Evolutionary conservation across 202 grass and related monocot species (phyloP).

Genomic region (Brachypodium distachyon): DNA sequence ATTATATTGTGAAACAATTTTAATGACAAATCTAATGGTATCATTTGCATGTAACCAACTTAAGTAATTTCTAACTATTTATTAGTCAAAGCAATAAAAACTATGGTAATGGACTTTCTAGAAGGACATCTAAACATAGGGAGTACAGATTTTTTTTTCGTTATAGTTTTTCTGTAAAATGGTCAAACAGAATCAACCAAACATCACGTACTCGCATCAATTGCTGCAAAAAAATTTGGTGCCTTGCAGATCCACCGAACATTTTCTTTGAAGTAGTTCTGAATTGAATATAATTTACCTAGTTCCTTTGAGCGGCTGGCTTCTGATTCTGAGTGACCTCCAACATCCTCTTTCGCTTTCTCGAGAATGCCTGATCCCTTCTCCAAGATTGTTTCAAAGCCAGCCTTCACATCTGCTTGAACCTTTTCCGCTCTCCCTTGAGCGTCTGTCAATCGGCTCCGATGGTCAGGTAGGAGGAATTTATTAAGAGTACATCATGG

Average conservation of each 20-base stretch:
- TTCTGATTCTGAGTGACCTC: conserved; percentile 21
- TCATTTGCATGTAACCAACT: too few species aligned
- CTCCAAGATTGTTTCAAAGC: conserved; percentile 24
- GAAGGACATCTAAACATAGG: too few species aligned
- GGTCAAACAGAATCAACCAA: neutral
- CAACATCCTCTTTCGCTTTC: conserved; percentile 28
- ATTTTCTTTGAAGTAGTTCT: conserved; percentile 10
- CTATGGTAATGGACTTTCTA: too few species aligned
- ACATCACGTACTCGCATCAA: neutral
- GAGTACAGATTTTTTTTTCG: too few species aligned
- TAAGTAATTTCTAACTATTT: too few species aligned
- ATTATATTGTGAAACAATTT: too few species aligned
- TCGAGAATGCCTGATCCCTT: conserved; percentile 25
- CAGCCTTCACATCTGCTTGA: conserved; percentile 26
- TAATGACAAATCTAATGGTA: too few species aligned
- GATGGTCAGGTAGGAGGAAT: conserved; percentile 5
- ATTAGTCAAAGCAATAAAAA: too few species aligned
- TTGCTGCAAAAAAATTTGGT: neutral
- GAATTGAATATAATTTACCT: conserved; percentile 29
- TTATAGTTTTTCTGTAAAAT: neutral
- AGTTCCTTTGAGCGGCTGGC: conserved; percentile 11
- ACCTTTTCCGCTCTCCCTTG: conserved; percentile 15
- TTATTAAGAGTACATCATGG: conserved; percentile 1
- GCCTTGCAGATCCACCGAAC: neutral
- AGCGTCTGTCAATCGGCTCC: conserved; percentile 9